Evolutionary conservation across 768 basidiomycete genomes (phyloP), one percentile per base, ranked within the genome.

Genomic region (Pleurotus eryngii): DNA sequence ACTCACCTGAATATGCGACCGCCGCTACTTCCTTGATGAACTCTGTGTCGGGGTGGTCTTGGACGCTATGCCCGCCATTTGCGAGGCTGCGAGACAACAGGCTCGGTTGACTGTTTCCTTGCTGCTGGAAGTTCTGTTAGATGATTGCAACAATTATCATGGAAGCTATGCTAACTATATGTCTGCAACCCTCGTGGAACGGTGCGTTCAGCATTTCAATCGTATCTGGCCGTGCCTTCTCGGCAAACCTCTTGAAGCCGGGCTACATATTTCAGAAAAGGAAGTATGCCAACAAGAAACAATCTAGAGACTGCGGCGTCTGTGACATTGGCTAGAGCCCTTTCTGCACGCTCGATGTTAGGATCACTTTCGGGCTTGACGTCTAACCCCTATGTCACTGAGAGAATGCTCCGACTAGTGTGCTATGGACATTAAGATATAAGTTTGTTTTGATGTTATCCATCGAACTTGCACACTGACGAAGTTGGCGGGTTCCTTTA

Each of bases 361-460:
- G 50, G 49, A 57, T 75, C 69, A 20, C 72, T 57, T 4, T 59
- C 56, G n/a, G 65, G 68, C 3, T 61, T 56, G 49, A 72, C 64
- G 40, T 74, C 66, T 30, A 72, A 68, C 6, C 72, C 74, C 45
- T 75, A 74, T 14, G 70, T 62, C 18, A 65, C 59, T 5, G 55
- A 54, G 17, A 70, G 68, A 15, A 67, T 67, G 22, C 66, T 67
- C 11, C 65, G 1, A 64, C 63, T 27, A 67, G 61, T 38, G 70
- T 72, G 42, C 18, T 47, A 15, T 4, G 17, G 37, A 38, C 24
- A 40, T 35, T 42, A 50, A 11, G 26, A 27, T 15, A 3, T 49
- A 8, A 57, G 30, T 43, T 5, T 43, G 14, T 11, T n/a, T 43
- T n/a, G 7, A n/a, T 43, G 42, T 17, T 12, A 7, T 42, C 8